Conservation (phyloP, 768 basidiomycete genomes). For the Paxillus involutus region DNA sequence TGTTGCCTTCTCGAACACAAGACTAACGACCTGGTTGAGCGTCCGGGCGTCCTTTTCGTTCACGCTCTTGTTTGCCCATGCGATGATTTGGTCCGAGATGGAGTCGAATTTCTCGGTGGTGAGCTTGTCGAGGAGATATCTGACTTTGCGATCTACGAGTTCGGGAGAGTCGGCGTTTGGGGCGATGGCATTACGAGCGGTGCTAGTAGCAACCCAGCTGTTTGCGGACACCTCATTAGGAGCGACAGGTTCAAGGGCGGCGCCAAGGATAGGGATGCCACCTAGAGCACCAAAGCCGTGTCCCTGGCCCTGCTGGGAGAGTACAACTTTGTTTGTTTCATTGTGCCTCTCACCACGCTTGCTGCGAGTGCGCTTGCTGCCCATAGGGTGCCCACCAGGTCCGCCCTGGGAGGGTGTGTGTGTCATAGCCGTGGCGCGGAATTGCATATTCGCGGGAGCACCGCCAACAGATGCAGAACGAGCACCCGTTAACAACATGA, state of each 20-base stretch:
- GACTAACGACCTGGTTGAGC: slow-evolving; percentile 92
- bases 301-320: too few relatives aligned
- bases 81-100: slow-evolving; percentile 92
- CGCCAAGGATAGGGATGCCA: slow-evolving; percentile 28
- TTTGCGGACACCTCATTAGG: slow-evolving; percentile 81
- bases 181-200: slow-evolving; percentile 41
- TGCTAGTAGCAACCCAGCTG: slow-evolving; percentile 65
- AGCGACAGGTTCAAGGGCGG: slow-evolving; percentile 61
- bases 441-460: slow-evolving; percentile 44
- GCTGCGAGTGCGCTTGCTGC: slow-evolving; percentile 66
- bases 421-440: slow-evolving; percentile 62
- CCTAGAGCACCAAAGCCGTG: slow-evolving; percentile 31
- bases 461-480: slow-evolving; percentile 62
- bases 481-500: slow-evolving; percentile 38
- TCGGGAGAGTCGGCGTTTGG: slow-evolving; percentile 76
- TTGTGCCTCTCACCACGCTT: slow-evolving; percentile 83
- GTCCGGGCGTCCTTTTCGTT: slow-evolving; percentile 92
- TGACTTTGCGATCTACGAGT: slow-evolving; percentile 91
- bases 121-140: slow-evolving; percentile 88
- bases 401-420: slow-evolving; percentile 75
- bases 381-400: slow-evolving; percentile 45
- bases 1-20: slow-evolving; percentile 97
- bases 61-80: slow-evolving; percentile 93
- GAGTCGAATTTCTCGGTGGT: slow-evolving; percentile 97
- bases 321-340: too few relatives aligned